These are phyloP conservation scores for Dryas integrifolia DNA, from an alignment of 331 rosid genomes.

Conservation along the genomic window DNA sequence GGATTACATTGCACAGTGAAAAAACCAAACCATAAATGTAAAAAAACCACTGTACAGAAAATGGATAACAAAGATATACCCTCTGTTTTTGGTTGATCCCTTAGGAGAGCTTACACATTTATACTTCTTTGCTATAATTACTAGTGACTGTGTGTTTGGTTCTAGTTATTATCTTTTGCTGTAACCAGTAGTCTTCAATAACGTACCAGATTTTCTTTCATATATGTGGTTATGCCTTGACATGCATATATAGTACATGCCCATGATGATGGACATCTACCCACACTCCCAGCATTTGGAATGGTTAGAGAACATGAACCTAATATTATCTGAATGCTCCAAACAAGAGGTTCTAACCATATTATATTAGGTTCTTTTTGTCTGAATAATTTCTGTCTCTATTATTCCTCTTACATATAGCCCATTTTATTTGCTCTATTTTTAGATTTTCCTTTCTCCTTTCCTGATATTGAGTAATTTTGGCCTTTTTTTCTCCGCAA, in stretches of 20 bases:
- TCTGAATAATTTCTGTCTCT: background rate
- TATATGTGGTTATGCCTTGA: background rate
- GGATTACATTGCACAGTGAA: background rate
- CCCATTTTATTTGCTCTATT: background rate
- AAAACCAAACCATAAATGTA: background rate
- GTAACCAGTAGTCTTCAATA: background rate
- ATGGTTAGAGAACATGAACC: background rate
- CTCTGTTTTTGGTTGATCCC: background rate
- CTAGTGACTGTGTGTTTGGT: conserved; percentile 9
- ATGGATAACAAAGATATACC: background rate
- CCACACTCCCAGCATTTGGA: background rate
- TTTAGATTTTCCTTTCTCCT: background rate
- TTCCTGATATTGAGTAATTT: background rate
- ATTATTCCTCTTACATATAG: background rate
- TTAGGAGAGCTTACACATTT: conserved; percentile 1
- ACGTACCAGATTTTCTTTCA: background rate
- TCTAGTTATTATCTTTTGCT: background rate
- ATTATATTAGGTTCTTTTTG: background rate
- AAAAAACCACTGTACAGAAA: background rate
- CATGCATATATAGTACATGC: background rate
- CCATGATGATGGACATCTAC: background rate
- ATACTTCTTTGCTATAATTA: background rate
- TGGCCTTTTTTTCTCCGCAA: background rate
- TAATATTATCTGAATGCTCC: background rate
- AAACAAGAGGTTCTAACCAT: background rate